These are phyloP conservation scores for Prunus dulcis DNA, from an alignment of 306 rosid genomes.

Conservation along the genomic window DNA sequence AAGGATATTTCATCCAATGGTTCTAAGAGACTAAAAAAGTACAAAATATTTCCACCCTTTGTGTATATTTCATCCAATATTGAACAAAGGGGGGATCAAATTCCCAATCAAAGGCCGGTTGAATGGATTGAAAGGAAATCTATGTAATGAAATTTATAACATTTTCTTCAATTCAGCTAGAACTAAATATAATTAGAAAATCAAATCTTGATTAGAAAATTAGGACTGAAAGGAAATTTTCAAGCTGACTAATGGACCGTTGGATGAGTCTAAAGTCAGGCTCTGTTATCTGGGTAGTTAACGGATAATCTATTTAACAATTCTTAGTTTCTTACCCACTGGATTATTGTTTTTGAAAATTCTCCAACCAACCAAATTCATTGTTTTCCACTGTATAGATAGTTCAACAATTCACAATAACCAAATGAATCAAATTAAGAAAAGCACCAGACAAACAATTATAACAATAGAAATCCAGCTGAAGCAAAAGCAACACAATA, in stretches of 20 bases:
- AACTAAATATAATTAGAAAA: not conserved
- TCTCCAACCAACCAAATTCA: not conserved
- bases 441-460: not conserved
- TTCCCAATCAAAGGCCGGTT: not conserved
- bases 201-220: not conserved
- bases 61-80: not conserved
- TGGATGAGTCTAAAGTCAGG: too few species aligned
- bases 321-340: constrained; percentile 10
- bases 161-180: not conserved
- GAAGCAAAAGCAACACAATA: not conserved
- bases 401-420: not conserved
- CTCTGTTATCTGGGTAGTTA: not conserved
- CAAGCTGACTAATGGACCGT: not conserved
- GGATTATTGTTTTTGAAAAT: not conserved
- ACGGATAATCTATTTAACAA: not conserved
- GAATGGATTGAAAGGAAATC: not conserved
- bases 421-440: not conserved
- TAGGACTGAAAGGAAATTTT: not conserved
- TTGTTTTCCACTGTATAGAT: constrained; percentile 1
- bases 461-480: not conserved
- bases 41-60: not conserved
- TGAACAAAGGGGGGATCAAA: not conserved
- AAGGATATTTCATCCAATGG: not conserved
- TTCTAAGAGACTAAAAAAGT: not conserved
- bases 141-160: not conserved